A percentile compares a stretch with the other conserved stretches of the same genome.
These are phyloP conservation scores for Nakaseomyces kungkrabaensis DNA, from an alignment of 1,139 yeast species.

Conservation along the genomic window DNA sequence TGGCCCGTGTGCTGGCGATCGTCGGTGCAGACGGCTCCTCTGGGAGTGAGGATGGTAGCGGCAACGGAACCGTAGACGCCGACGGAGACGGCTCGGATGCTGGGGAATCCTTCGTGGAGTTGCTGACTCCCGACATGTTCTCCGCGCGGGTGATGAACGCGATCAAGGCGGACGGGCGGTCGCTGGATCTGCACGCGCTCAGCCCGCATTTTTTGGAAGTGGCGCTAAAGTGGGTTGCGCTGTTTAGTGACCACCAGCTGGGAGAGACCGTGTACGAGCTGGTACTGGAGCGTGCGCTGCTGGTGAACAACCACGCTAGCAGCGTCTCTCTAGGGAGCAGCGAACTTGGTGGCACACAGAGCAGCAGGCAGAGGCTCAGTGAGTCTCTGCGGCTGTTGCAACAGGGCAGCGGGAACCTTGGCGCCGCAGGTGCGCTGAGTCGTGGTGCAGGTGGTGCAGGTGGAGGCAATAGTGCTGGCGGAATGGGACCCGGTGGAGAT, in stretches of 20 bases:
- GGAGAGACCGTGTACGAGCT: conserved; percentile 43
- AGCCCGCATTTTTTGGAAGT: conserved; percentile 58
- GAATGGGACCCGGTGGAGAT: neutral
- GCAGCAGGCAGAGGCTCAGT: conserved; percentile 5
- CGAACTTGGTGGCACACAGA: neutral
- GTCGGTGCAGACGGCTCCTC: conserved; percentile 28
- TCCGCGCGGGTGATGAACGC: conserved; percentile 63
- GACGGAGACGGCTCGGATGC: conserved; percentile 27
- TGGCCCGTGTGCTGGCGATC: conserved; percentile 68
- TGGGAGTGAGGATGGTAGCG: neutral
- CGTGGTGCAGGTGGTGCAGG: neutral
- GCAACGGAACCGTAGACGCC: conserved; percentile 23
- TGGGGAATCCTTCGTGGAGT: conserved; percentile 51
- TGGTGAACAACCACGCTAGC: conserved; percentile 60
- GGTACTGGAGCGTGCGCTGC: conserved; percentile 55
- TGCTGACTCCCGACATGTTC: conserved; percentile 61
- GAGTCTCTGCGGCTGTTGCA: conserved; percentile 3
- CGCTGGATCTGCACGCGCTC: conserved; percentile 60
- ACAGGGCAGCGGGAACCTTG: neutral
- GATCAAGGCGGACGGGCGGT: conserved; percentile 61
- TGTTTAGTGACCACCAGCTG: conserved; percentile 60
- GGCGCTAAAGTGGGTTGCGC: conserved; percentile 62
- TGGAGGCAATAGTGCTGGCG: neutral
- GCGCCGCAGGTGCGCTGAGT: neutral
- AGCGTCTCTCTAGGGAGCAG: conserved; percentile 12